Evolutionary conservation across 1,284 basidiomycete genomes (phyloP).

Genomic region (Sanghuangporus sanghuang): DNA sequence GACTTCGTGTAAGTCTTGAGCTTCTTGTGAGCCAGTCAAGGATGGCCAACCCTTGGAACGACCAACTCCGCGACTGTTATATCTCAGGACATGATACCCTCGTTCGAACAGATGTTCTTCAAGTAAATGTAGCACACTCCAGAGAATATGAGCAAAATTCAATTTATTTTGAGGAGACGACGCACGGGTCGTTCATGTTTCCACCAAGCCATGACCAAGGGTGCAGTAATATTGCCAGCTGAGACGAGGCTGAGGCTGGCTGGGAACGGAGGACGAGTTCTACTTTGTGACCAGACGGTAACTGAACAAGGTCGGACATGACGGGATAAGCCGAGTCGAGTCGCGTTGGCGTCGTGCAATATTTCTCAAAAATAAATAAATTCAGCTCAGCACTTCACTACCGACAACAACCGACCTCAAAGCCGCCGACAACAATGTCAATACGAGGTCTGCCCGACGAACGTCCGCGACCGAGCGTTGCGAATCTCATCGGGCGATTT

Average conservation of each 20-base stretch:
- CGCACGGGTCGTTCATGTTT: slow-evolving; percentile 67
- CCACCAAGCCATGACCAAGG: slow-evolving; percentile 81
- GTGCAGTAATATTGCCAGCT: slow-evolving; percentile 60
- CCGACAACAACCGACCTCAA: slow-evolving; percentile 6
- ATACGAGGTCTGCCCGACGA: slow-evolving; percentile 77
- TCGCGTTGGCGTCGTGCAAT: background rate
- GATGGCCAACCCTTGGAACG: slow-evolving; percentile 64
- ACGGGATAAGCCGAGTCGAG: background rate
- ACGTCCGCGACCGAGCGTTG: slow-evolving; percentile 71
- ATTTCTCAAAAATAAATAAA: background rate
- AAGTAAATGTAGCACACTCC: slow-evolving; percentile 28
- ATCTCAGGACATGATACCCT: slow-evolving; percentile 58
- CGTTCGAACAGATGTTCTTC: slow-evolving; percentile 34
- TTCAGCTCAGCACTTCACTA: background rate
- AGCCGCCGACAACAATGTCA: background rate
- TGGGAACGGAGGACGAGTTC: background rate
- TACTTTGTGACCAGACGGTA: slow-evolving; percentile 12
- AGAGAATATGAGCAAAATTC: background rate
- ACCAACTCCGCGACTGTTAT: slow-evolving; percentile 75
- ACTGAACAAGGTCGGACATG: background rate
- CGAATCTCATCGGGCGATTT: slow-evolving; percentile 79
- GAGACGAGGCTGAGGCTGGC: background rate
- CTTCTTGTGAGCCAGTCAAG: slow-evolving; percentile 64
- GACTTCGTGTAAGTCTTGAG: slow-evolving; percentile 56
- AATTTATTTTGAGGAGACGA: slow-evolving; percentile 17